A percentile compares a stretch with the other conserved stretches of the same genome.
These are phyloP conservation scores for Termitomyces titanicus DNA, from an alignment of 768 basidiomycete species.

Conservation along the genomic window DNA sequence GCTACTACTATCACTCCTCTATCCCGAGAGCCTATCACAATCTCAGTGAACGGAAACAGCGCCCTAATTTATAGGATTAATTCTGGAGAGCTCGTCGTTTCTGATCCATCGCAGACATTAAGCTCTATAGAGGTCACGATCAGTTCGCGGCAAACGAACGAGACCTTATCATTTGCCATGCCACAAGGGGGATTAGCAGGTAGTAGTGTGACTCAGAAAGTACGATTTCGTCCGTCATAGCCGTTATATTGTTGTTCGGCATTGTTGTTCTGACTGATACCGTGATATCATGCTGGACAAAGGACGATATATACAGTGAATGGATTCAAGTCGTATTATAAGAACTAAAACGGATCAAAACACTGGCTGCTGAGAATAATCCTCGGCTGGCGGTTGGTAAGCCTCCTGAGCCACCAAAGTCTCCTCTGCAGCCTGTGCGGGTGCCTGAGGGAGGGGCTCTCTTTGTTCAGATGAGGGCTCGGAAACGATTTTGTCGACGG, in stretches of 20 bases:
- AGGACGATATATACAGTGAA: neutral
- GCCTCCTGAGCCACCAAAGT: constrained; percentile 40
- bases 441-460: constrained; percentile 56
- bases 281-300: neutral
- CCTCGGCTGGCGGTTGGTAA: constrained; percentile 34
- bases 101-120: constrained; percentile 63
- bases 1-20: constrained; percentile 31
- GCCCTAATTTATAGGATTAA: constrained; percentile 40
- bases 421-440: constrained; percentile 54
- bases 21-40: constrained; percentile 22
- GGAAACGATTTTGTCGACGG: constrained; percentile 84
- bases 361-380: constrained; percentile 43
- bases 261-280: neutral
- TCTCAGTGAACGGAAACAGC: constrained; percentile 37
- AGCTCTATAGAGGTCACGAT: constrained; percentile 33
- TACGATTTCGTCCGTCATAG: neutral
- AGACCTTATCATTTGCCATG: constrained; percentile 34
- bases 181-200: constrained; percentile 49
- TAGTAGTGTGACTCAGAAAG: constrained; percentile 36
- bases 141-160: constrained; percentile 17
- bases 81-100: constrained; percentile 45
- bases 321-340: constrained; percentile 1
- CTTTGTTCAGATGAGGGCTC: constrained; percentile 90
- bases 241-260: neutral
- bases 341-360: constrained; percentile 44